Evolutionary conservation across 352 stramenopile genomes (phyloP).

Genomic region (Globisporangium polare): DNA sequence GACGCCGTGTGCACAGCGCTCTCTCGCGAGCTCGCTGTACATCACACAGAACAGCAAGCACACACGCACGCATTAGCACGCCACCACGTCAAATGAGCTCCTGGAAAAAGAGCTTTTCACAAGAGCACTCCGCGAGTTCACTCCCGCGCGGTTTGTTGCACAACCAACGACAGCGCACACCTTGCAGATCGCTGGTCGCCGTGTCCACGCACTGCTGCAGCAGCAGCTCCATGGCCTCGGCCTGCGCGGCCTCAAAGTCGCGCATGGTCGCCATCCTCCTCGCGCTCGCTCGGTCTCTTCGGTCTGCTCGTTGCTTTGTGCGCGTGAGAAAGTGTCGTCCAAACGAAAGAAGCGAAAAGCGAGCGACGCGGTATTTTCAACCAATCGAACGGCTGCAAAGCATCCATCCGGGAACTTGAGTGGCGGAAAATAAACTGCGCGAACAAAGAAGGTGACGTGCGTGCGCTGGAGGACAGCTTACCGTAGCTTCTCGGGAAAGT

Average conservation of each 20-base stretch:
- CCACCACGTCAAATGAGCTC: not conserved
- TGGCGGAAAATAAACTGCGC: not conserved
- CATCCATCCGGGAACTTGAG: not conserved
- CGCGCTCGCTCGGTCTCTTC: not conserved
- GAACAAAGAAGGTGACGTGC: slow-evolving; percentile 9
- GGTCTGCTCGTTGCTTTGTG: not conserved
- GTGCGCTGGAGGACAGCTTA: not conserved
- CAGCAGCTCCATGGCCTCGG: slow-evolving; percentile 50
- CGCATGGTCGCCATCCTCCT: slow-evolving; percentile 10
- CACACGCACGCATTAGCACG: not conserved
- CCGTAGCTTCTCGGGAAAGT: no score
- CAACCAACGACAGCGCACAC: not conserved
- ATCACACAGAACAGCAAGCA: not conserved
- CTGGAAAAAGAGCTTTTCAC: not conserved
- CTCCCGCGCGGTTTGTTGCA: no score
- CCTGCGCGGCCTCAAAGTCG: slow-evolving; percentile 47
- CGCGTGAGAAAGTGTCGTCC: not conserved
- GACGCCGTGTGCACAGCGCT: slow-evolving; percentile 30
- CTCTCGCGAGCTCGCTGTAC: not conserved
- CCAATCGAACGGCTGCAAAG: not conserved
- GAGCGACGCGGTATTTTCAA: not conserved
- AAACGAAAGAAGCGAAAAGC: not conserved
- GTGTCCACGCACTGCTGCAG: slow-evolving; percentile 44
- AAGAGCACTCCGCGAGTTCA: not conserved
- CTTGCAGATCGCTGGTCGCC: slow-evolving; percentile 8